Conservation (phyloP, 2,329 filamentous ascomycete species). For the Fusarium scirpi region DNA sequence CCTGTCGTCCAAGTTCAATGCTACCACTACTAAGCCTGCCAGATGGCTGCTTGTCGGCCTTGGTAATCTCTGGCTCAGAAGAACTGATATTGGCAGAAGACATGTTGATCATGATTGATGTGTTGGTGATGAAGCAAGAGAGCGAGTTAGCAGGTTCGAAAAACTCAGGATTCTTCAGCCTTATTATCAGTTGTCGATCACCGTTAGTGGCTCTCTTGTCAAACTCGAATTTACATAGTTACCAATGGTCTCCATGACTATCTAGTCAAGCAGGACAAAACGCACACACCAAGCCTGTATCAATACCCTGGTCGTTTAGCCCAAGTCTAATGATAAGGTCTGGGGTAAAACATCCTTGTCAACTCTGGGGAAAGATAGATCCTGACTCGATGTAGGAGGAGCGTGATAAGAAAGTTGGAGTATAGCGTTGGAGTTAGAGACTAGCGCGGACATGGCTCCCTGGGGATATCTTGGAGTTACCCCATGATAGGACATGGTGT, state of each 20-base stretch:
- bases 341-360: constrained; percentile 24
- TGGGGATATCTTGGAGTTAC: constrained; percentile 45
- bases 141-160: not conserved
- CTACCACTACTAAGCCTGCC: constrained; percentile 25
- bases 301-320: not conserved
- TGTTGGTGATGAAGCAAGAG: not conserved
- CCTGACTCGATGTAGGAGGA: constrained; percentile 8
- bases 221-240: constrained; percentile 8
- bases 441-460: not conserved
- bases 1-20: constrained; percentile 37
- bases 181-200: constrained; percentile 24
- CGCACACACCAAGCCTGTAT: not conserved
- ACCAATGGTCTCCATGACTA: not conserved
- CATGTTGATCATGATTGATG: not conserved
- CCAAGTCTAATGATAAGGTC: constrained; percentile 21
- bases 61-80: constrained; percentile 16
- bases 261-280: not conserved
- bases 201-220: not conserved
- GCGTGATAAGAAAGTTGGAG: constrained; percentile 26
- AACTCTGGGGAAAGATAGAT: constrained; percentile 26
- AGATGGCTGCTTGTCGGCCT: constrained; percentile 22
- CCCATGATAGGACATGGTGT: constrained; percentile 7
- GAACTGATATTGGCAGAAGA: constrained; percentile 18
- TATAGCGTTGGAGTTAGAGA: constrained; percentile 20
- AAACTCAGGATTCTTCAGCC: not conserved